Conservation (phyloP, 495 filamentous ascomycete species). For the Neurospora hispaniola region DNA sequence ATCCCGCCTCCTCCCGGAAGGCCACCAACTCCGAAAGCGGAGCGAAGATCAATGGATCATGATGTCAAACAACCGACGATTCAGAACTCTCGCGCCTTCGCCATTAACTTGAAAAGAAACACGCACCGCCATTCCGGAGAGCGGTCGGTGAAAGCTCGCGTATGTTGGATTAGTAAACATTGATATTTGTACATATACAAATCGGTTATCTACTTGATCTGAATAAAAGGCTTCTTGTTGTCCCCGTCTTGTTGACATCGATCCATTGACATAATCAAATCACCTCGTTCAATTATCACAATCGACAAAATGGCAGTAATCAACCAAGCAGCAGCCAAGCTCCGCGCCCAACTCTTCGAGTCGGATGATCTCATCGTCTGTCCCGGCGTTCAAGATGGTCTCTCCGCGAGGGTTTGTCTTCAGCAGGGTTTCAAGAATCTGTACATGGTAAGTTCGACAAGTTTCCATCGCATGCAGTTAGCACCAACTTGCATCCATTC, state of each 20-base stretch:
- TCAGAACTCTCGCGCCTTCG: neutral
- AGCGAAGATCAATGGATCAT: neutral
- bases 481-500: too few relatives aligned
- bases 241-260: too few relatives aligned
- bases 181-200: neutral
- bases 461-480: too few relatives aligned
- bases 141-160: neutral
- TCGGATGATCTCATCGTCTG: constrained; percentile 40
- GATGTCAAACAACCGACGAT: neutral
- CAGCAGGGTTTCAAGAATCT: constrained; percentile 49
- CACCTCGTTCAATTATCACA: too few relatives aligned
- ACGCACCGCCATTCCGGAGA: neutral
- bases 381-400: constrained; percentile 63
- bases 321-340: constrained; percentile 24
- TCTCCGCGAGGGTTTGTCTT: constrained; percentile 54
- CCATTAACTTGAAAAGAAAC: neutral
- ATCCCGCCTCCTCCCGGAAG: neutral
- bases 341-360: constrained; percentile 28
- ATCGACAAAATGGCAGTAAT: neutral
- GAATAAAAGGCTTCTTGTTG: too few relatives aligned
- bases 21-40: neutral
- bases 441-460: constrained; percentile 51
- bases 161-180: neutral
- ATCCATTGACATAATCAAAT: too few relatives aligned
- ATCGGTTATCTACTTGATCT: neutral